Base-by-base conservation (phyloP, 2,329 filamentous ascomycete species). In the Penicillium sp. region DNA sequence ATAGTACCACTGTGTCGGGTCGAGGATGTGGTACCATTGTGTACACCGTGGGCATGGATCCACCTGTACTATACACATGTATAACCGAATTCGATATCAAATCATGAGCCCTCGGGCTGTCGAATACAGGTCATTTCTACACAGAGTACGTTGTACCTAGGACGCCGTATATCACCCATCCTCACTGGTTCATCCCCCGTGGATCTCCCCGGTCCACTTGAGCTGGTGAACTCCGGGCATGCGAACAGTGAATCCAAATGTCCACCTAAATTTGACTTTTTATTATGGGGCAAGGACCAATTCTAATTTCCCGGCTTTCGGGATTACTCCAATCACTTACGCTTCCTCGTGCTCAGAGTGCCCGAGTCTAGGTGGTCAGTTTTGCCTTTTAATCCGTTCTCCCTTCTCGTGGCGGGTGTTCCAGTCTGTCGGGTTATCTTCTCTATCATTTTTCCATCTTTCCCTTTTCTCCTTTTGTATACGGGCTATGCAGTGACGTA, bases 401-500 rank as follows among this genome's bases (percentile, higher is more conserved):
- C 27, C 31, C 11, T 21, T 10, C 27, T 48, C 27, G 5, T 33
- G 27, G 27, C 44, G 16, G 24, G 22, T 16, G 26, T 31, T 19
- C 48, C 48, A 52, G 22, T 29, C 46, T 44, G 31, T 16, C 33
- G 53, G 57, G 53, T 56, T 44, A 53, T 59, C 37, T 35, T 45
- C 47, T 46, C 49, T 48, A 56, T 56, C 46, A 21, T 22, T 37
- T 52, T 37, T n/a, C 29, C 26, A 37, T 21, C 27, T 19, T 53
- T 24, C 26, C 45, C 27, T 29, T 48, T 52, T 37, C 33, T 52
- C 31, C 33, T 35, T 26, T 45, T 31, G 27, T 46, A 4, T 37
- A 35, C 39, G 16, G 31, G 5, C 31, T 33, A 48, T 47, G 51
- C 41, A 47, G 52, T 58, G 56, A 58, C 55, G 55, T 57, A 54